phyloP scores from a whole-genome alignment of 441 rosid species.

The Mallotus repandus region DNA sequence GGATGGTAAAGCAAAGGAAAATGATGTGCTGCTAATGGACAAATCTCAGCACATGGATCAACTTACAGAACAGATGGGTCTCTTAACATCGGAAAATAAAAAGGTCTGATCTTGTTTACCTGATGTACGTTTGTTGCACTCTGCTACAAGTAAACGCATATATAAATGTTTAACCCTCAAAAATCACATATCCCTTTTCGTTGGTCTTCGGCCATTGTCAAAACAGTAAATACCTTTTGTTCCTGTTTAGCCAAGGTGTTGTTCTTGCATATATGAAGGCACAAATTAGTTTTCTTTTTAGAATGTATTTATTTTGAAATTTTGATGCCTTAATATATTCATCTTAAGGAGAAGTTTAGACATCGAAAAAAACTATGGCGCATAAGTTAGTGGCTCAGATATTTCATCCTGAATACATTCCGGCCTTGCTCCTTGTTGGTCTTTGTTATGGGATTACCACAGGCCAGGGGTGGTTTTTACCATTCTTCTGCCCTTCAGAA shows the following conservation, averaged over 20 bases:
- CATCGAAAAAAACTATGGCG: not conserved
- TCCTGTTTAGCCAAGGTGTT: constrained; percentile 13
- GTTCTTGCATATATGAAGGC: constrained; percentile 14
- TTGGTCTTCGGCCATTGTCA: constrained; percentile 17
- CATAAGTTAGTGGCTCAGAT: no score
- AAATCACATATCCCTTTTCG: constrained; percentile 6
- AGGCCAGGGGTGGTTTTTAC: no score
- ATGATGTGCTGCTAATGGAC: constrained; percentile 34
- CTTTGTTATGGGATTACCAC: no score
- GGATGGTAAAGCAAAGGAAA: constrained; percentile 34
- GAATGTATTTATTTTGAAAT: not conserved
- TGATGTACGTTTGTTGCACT: constrained; percentile 20
- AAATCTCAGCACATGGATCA: constrained; percentile 54
- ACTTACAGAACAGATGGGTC: constrained; percentile 81
- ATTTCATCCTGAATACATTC: no score
- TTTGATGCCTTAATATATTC: not conserved
- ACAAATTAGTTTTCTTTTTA: not conserved
- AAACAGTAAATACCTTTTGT: constrained; percentile 18
- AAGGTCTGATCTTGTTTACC: constrained; percentile 24
- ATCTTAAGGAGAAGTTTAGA: not conserved
- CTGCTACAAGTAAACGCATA: constrained; percentile 12
- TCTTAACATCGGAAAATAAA: constrained; percentile 54
- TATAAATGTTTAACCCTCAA: constrained; percentile 12
- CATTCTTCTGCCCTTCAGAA: no score
- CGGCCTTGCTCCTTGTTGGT: no score